Evolutionary conservation across 768 basidiomycete species (phyloP), one percentile per base, ranked within the genome.

Genomic region (Rhizopogon salebrosus): DNA sequence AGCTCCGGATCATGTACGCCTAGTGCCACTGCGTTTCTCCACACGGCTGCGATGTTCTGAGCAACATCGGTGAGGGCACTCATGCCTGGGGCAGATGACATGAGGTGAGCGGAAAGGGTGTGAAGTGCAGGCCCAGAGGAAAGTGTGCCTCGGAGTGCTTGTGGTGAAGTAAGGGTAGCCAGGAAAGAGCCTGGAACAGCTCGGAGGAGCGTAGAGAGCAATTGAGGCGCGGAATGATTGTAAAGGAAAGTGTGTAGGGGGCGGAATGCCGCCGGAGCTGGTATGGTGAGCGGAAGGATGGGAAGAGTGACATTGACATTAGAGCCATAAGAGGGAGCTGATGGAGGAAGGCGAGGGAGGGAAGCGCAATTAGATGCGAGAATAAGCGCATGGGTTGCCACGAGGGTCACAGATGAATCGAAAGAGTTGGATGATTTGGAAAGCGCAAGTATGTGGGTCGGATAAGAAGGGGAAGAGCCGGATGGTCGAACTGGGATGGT

Each of bases 1-100:
- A 91, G 69, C 20, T 72, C 72, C 31, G 79, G 75, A 57, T 89
- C 84, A 48, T 76, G 79, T 2, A 90, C 66, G 3, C 87, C 87
- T n/a, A 92, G 73, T 20, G 79, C 78, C 54, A 81, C 83, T 3
- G 77, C 79, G 62, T 91, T 90, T 53, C 79, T 74, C 86, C 87
- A 92, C 29, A 90, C 65, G 6, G 84, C 87, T 52, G 83, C 77
- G 35, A 89, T 76, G 34, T 63, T 69, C 48, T 72, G 66, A 5
- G 77, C 69, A 49, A 78, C 73, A 36, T 72, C 69, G 41, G 85
- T 65, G 7, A 89, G 72, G 13, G 73, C 76, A 26, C 70, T 72
- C 35, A 68, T 64, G 51, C 35, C 75, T 1, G 73, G 69, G 7
- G 79, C 73, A 23, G 77, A 75, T 8, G 73, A 67, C 60, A 73